Evolutionary conservation across 306 rosid species (phyloP), one percentile per base, ranked within the genome.

Genomic region (Begonia peltatifolia): DNA sequence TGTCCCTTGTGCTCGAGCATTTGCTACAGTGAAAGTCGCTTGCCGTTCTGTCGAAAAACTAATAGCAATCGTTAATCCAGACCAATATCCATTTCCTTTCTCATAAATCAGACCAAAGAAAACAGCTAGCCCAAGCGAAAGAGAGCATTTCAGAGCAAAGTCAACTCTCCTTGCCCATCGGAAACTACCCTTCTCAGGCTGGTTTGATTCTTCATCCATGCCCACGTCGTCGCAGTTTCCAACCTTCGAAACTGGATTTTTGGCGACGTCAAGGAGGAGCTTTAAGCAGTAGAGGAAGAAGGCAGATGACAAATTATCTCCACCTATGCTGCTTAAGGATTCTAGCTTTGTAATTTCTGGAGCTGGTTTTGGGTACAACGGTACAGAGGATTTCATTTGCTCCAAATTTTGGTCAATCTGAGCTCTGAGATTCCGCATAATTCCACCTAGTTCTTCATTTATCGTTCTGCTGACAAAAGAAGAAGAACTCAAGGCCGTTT

Each of bases 1-100:
- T 1, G 94, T 85, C 50, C 94, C 94, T 62, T 82, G 94, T 9
- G 69, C 84, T 65, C 95, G 71, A 13, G 87, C 87, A 62, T 82
- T 89, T 16, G 87, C 73, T 11, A 70, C 66, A 0, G 71, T 64
- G 47, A 89, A 85, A 30, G 74, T 78, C 38, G 95, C 77, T 43
- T 85, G 87, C 17, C 80, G 52, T 51, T 76, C 79, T 1, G 82
- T 70, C 47, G 50, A 69, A 9, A 80, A 78, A 55, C 87, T 72
- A 42, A 76, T 68, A 23, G 95, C 81, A 12, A 89, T 72, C 13
- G 74, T 68, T 64, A 85, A 77, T 51, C 97, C 97, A 8, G 90
- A 69, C 94, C 95, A 85, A 47, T 76, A 72, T 49, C 76, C 97
- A 47, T 80, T 68, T 47, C 52, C 64, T 61, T 63, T 78, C 58